Percentiles rank a stretch among this genome's conserved stretches.
phyloP scores from a whole-genome alignment of 2,329 filamentous ascomycete species.

The Periconia sp. region DNA sequence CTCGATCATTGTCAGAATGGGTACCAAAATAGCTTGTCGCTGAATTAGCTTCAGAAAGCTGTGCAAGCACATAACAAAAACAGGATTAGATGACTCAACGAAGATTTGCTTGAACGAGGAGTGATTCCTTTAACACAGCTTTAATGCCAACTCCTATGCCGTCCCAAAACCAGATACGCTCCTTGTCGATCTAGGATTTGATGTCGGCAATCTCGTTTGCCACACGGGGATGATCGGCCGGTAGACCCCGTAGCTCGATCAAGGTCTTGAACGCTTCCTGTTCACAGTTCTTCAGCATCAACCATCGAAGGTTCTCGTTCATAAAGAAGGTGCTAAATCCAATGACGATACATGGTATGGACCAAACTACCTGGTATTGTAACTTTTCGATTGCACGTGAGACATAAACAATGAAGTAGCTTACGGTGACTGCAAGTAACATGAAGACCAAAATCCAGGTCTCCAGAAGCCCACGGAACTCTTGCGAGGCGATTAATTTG shows the following conservation, averaged over 20 bases:
- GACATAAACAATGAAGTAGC: slow-evolving; percentile 42
- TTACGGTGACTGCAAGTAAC: slow-evolving; percentile 34
- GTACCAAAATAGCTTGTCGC: slow-evolving; percentile 50
- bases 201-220: slow-evolving; percentile 10
- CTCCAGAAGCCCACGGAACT: slow-evolving; percentile 44
- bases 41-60: slow-evolving; percentile 50
- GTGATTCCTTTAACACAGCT: slow-evolving; percentile 13
- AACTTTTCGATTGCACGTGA: slow-evolving; percentile 27
- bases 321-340: slow-evolving; percentile 31
- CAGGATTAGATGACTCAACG: slow-evolving; percentile 14
- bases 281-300: slow-evolving; percentile 26
- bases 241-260: slow-evolving; percentile 27
- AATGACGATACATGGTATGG: slow-evolving; percentile 34
- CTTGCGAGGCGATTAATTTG: too few species aligned
- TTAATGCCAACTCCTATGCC: slow-evolving; percentile 1
- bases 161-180: slow-evolving; percentile 5
- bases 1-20: slow-evolving; percentile 43
- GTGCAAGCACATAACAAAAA: slow-evolving; percentile 26
- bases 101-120: slow-evolving; percentile 14
- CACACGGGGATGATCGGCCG: slow-evolving; percentile 6
- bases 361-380: slow-evolving; percentile 39
- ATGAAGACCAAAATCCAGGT: slow-evolving; percentile 45
- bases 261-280: slow-evolving; percentile 33
- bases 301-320: slow-evolving; percentile 41
- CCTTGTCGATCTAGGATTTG: slow-evolving; percentile 6